These are phyloP conservation scores for Phoma sp. DNA, from an alignment of 2,329 filamentous ascomycete species.

Conservation along the genomic window DNA sequence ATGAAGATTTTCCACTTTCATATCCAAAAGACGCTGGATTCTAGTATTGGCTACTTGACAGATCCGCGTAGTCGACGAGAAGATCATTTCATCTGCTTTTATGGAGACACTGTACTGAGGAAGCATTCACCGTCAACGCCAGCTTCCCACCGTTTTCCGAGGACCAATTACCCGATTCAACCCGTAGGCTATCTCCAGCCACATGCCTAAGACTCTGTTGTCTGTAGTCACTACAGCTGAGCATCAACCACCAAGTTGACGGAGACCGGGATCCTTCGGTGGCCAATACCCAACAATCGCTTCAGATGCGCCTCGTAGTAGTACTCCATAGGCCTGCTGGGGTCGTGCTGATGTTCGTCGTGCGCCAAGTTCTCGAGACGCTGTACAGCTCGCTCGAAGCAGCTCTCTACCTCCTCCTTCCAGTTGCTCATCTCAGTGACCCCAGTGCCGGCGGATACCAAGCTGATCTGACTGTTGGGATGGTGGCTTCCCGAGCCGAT, in stretches of 20 bases:
- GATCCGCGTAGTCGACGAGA: not conserved
- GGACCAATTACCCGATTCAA: not conserved
- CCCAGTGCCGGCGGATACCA: conserved; percentile 29
- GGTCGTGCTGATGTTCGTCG: conserved; percentile 32
- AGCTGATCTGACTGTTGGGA: conserved; percentile 19
- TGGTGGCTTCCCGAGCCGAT: conserved; percentile 15
- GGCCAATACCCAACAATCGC: conserved; percentile 25
- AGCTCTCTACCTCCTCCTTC: conserved; percentile 41
- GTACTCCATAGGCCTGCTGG: conserved; percentile 27
- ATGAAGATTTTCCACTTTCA: not conserved
- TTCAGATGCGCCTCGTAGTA: conserved; percentile 36
- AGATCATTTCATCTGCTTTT: not conserved
- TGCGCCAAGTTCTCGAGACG: conserved; percentile 43
- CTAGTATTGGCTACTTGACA: not conserved
- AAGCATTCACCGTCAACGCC: not conserved
- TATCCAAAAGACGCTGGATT: not conserved
- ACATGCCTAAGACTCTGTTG: not conserved
- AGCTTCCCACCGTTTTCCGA: not conserved
- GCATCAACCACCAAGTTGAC: conserved; percentile 6
- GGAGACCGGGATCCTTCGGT: conserved; percentile 26
- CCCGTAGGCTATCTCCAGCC: no score
- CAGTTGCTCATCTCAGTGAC: conserved; percentile 45
- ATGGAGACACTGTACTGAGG: not conserved
- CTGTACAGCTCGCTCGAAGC: conserved; percentile 28
- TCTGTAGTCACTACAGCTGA: not conserved